These are phyloP conservation scores for Geopyxis carbonaria DNA, from an alignment of 495 filamentous ascomycete genomes.

Conservation along the genomic window DNA sequence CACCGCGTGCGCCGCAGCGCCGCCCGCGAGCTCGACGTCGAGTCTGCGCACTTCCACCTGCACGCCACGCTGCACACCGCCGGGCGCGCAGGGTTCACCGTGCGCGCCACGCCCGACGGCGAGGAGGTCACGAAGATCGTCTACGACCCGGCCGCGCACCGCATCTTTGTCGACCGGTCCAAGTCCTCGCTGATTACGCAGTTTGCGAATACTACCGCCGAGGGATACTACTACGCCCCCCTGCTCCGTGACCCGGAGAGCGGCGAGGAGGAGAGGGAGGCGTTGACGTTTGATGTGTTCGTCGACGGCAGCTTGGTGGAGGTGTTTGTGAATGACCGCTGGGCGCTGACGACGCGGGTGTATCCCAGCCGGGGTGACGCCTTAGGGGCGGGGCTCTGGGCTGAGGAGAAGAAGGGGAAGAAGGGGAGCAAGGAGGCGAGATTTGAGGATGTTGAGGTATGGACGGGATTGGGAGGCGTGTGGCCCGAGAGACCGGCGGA, in stretches of 20 bases:
- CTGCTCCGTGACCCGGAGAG: slow-evolving; percentile 19
- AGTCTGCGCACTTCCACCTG: slow-evolving; percentile 6
- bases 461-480: slow-evolving; percentile 8
- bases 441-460: slow-evolving; percentile 4
- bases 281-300: slow-evolving; percentile 26
- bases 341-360: slow-evolving; percentile 25
- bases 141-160: slow-evolving; percentile 17
- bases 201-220: not conserved
- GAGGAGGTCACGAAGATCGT: slow-evolving; percentile 23
- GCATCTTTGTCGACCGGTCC: slow-evolving; percentile 15
- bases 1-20: not conserved
- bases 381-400: slow-evolving; percentile 18
- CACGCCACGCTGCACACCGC: slow-evolving; percentile 7
- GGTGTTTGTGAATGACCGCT: slow-evolving; percentile 30
- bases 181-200: slow-evolving; percentile 10
- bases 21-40: not conserved
- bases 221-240: slow-evolving; percentile 8
- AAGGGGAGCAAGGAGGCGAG: slow-evolving; percentile 25
- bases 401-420: too few species aligned
- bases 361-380: slow-evolving; percentile 31
- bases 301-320: slow-evolving; percentile 30
- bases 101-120: slow-evolving; percentile 13
- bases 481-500: slow-evolving; percentile 13
- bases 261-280: slow-evolving; percentile 16
- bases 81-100: slow-evolving; percentile 7